Evolutionary conservation across 805 yeast genomes (phyloP).

Genomic region (Debaryomyces tyrocola): DNA sequence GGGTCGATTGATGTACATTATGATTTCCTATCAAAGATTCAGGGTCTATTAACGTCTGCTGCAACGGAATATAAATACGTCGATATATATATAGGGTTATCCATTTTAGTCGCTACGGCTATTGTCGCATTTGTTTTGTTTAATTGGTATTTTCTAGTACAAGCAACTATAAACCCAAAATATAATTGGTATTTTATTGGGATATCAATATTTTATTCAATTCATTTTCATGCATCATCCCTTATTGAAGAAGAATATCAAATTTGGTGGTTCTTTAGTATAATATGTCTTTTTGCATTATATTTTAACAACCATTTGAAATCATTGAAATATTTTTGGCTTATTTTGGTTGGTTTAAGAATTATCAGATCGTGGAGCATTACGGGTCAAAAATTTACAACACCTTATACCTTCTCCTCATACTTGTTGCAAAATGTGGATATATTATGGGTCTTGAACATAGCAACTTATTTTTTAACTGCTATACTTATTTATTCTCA

Average conservation of each 20-base stretch:
- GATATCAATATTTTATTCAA: slow-evolving; percentile 48
- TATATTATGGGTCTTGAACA: slow-evolving; percentile 50
- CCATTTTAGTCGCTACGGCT: slow-evolving; percentile 27
- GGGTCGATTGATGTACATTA: slow-evolving; percentile 10
- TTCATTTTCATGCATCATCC: slow-evolving; percentile 77
- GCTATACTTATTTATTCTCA: slow-evolving; percentile 19
- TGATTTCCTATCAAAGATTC: slow-evolving; percentile 46
- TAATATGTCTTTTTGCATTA: slow-evolving; percentile 13
- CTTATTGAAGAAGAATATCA: slow-evolving; percentile 95
- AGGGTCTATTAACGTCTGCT: slow-evolving; percentile 50
- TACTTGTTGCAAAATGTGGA: slow-evolving; percentile 33
- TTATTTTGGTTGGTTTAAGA: slow-evolving; percentile 45
- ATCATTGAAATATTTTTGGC: slow-evolving; percentile 2
- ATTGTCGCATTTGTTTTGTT: slow-evolving; percentile 19
- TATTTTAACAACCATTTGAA: slow-evolving; percentile 5
- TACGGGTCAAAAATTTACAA: slow-evolving; percentile 80
- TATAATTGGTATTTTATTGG: slow-evolving; percentile 18
- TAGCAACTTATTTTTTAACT: slow-evolving; percentile 35
- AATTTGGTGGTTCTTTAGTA: slow-evolving; percentile 74
- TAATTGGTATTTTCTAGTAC: background rate
- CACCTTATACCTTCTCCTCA: slow-evolving; percentile 36
- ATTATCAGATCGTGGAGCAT: slow-evolving; percentile 80
- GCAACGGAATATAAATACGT: slow-evolving; percentile 72
- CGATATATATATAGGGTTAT: slow-evolving; percentile 41
- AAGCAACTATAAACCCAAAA: slow-evolving; percentile 6